Percentiles rank a stretch among this genome's conserved stretches.
Evolutionary conservation across 2,329 filamentous ascomycete genomes (phyloP).

Genomic region (Triangularia verruculosa): DNA sequence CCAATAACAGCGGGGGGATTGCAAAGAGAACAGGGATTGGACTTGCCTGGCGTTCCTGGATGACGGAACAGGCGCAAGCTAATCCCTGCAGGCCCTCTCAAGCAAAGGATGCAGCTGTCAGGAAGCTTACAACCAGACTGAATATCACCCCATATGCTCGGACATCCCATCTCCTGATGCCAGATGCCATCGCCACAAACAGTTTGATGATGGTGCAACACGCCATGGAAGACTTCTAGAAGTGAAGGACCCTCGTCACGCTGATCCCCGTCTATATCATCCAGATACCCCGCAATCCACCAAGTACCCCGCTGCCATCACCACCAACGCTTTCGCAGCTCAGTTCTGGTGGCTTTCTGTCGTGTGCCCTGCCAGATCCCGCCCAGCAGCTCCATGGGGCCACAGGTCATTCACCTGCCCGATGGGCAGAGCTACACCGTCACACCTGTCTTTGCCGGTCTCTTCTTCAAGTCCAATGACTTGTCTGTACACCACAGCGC

Average conservation of each 20-base stretch:
- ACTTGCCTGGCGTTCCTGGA: not conserved
- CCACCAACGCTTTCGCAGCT: not conserved
- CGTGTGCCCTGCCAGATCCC: not conserved
- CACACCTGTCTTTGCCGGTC: conserved; percentile 83
- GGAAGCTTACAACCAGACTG: conserved; percentile 4
- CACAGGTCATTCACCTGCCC: conserved; percentile 65
- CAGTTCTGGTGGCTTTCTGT: not conserved
- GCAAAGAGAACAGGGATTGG: not conserved
- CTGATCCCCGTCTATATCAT: not conserved
- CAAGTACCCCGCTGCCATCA: not conserved
- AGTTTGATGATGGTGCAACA: too few relatives aligned
- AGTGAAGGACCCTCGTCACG: not conserved
- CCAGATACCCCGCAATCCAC: conserved; percentile 1
- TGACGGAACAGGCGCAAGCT: not conserved
- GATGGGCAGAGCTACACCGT: conserved; percentile 84
- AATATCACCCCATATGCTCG: conserved; percentile 12
- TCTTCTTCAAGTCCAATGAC: conserved; percentile 84
- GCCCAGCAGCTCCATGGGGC: conserved; percentile 26
- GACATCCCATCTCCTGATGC: not conserved
- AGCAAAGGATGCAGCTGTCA: not conserved
- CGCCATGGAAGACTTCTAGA: not conserved
- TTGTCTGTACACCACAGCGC: conserved; percentile 64
- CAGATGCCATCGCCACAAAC: not conserved
- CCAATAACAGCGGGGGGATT: conserved; percentile 12
- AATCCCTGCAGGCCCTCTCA: not conserved